Percentiles rank a stretch among this genome's conserved stretches.
These are phyloP conservation scores for Talaromyces liani DNA, from an alignment of 495 filamentous ascomycete genomes.

Conservation along the genomic window DNA sequence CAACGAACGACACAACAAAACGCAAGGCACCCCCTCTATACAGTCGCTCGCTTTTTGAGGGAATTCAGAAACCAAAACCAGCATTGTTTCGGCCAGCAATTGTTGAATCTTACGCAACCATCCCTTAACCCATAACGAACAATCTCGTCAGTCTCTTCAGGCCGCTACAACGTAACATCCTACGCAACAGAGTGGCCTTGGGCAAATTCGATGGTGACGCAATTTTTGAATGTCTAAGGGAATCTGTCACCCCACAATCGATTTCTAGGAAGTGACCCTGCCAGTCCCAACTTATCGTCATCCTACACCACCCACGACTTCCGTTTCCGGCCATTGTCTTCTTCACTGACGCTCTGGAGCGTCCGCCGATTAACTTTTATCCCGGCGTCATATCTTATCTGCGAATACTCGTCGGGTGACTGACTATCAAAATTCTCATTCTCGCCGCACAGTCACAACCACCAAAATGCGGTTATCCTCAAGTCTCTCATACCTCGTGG, in stretches of 20 bases:
- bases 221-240: neutral
- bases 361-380: neutral
- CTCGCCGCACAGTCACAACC: neutral
- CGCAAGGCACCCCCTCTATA: neutral
- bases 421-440: neutral
- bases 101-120: neutral
- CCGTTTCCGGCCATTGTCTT: constrained; percentile 1
- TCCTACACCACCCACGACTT: neutral
- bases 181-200: neutral
- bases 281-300: neutral
- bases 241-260: neutral
- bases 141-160: neutral
- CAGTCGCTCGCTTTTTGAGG: neutral
- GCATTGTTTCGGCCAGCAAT: neutral
- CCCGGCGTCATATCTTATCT: neutral
- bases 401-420: neutral
- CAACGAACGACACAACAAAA: neutral
- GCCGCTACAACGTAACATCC: constrained; percentile 2
- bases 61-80: neutral
- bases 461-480: constrained; percentile 24
- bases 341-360: neutral
- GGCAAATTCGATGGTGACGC: constrained; percentile 5
- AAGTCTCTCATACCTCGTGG: constrained; percentile 22
- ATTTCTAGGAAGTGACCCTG: neutral
- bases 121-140: neutral